Conservation (phyloP, 176 grass and related monocot species). For the Avena atlantica region DNA sequence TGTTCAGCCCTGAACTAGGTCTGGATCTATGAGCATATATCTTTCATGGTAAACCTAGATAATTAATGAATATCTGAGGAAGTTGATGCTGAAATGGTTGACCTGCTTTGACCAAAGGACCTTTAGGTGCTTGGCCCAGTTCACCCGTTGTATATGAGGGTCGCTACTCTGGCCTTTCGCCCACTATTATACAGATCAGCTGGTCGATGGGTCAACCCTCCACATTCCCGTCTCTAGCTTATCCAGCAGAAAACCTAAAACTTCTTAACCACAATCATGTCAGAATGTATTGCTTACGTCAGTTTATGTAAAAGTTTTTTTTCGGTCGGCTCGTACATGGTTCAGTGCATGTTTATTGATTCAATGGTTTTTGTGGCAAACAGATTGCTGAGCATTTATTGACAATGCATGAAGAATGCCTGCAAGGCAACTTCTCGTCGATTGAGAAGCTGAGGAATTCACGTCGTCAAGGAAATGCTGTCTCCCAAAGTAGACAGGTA, state of each 20-base stretch:
- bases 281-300: not conserved
- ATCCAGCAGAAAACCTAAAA: conserved; percentile 3
- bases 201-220: not conserved
- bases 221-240: not conserved
- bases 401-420: conserved; percentile 82
- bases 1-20: not conserved
- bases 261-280: not conserved
- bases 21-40: not conserved
- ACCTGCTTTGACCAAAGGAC: not conserved
- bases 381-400: conserved; percentile 85
- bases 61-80: not conserved
- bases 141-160: not conserved
- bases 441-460: conserved; percentile 70
- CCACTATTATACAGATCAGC: not conserved
- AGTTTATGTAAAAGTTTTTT: conserved; percentile 1
- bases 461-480: conserved; percentile 51
- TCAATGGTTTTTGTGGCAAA: conserved; percentile 4
- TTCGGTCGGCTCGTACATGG: not conserved
- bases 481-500: conserved; percentile 82
- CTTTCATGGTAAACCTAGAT: not conserved
- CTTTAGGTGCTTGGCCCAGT: not conserved
- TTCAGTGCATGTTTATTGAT: conserved; percentile 23
- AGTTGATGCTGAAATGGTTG: not conserved
- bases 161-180: not conserved
- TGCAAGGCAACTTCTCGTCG: conserved; percentile 63